Conservation (phyloP, 73 alveolate species). For the Diophrys appendiculata region DNA sequence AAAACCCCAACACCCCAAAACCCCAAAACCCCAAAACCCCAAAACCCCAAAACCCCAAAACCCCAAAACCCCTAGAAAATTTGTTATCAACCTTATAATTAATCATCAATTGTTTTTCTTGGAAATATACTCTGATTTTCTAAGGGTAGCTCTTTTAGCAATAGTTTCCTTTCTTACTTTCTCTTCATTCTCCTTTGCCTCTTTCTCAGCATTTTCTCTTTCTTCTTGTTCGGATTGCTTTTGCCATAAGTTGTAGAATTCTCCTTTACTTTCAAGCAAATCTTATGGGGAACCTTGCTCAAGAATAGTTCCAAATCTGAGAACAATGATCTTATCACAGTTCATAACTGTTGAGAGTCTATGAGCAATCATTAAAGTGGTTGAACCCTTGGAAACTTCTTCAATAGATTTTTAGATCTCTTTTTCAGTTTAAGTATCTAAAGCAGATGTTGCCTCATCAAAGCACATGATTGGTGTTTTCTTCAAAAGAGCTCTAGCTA, state of each 20-base stretch:
- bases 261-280: constrained; percentile 52
- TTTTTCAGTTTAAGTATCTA: constrained; percentile 81
- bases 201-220: constrained; percentile 30
- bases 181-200: background rate
- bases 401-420: constrained; percentile 75
- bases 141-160: background rate
- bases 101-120: too few relatives aligned
- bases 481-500: constrained; percentile 82
- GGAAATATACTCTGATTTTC: background rate
- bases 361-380: constrained; percentile 87
- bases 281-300: constrained; percentile 75
- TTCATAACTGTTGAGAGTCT: constrained; percentile 72
- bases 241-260: constrained; percentile 49
- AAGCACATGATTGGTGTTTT: constrained; percentile 76
- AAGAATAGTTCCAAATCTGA: constrained; percentile 67
- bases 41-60: too few relatives aligned
- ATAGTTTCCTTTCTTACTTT: background rate
- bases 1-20: too few relatives aligned
- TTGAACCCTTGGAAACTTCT: constrained; percentile 62
- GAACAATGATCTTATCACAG: constrained; percentile 56
- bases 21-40: too few relatives aligned
- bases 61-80: too few relatives aligned
- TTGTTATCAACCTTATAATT: too few relatives aligned
- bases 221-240: constrained; percentile 41
- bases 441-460: constrained; percentile 88